phyloP scores from a whole-genome alignment of 2,329 filamentous ascomycete genomes.

The Akanthomyces uredinophilus region DNA sequence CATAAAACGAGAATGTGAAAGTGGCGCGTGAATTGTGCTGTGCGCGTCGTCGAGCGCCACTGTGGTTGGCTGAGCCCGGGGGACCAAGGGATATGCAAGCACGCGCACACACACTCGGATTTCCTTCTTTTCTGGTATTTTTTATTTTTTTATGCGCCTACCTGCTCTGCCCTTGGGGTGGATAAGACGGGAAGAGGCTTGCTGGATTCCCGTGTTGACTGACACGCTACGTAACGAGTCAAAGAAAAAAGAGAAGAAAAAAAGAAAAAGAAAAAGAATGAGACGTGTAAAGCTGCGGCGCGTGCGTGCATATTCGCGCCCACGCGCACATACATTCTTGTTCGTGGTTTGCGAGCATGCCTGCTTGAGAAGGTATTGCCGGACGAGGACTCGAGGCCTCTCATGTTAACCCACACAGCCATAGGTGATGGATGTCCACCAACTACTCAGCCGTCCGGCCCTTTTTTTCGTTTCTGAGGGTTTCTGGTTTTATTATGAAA shows the following conservation, averaged over 20 bases:
- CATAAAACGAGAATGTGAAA: slow-evolving; percentile 6
- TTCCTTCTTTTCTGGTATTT: neutral
- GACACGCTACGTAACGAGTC: neutral
- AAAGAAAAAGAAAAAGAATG: neutral
- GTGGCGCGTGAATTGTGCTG: slow-evolving; percentile 2
- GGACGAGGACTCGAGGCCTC: neutral
- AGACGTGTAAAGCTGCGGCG: slow-evolving; percentile 1
- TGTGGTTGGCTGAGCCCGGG: slow-evolving; percentile 2
- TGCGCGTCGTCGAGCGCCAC: neutral
- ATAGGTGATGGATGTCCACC: no score
- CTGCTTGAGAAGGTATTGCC: slow-evolving; percentile 3
- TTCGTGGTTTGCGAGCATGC: slow-evolving; percentile 6
- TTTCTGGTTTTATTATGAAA: neutral
- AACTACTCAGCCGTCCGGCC: no score
- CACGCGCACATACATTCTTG: slow-evolving; percentile 6
- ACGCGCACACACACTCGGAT: neutral
- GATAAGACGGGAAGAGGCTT: neutral
- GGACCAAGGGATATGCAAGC: neutral
- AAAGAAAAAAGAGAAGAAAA: neutral
- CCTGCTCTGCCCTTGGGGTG: slow-evolving; percentile 8
- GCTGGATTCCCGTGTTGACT: neutral
- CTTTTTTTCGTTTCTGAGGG: neutral
- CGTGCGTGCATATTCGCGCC: slow-evolving; percentile 11
- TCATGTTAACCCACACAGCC: neutral
- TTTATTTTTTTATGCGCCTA: neutral